A percentile compares a stretch with the other conserved stretches of the same genome.
phyloP scores from a whole-genome alignment of 805 yeast genomes.

The Monosporozyma servazzii region DNA sequence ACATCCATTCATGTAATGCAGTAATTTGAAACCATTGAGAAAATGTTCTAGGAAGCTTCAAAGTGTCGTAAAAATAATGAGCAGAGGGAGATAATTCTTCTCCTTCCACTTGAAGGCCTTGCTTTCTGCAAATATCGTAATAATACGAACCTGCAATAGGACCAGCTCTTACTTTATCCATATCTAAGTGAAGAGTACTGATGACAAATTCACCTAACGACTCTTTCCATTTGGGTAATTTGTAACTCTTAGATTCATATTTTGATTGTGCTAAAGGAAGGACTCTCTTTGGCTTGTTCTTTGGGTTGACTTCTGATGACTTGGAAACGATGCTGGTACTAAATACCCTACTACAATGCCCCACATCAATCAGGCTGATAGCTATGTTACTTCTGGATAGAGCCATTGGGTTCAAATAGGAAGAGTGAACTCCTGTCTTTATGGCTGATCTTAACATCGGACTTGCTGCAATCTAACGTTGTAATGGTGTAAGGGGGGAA shows the following conservation, averaged over 20 bases:
- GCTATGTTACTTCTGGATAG: neutral
- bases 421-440: neutral
- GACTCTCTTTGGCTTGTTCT: slow-evolving; percentile 10
- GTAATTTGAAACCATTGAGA: slow-evolving; percentile 97
- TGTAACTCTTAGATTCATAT: slow-evolving; percentile 31
- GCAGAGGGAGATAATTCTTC: slow-evolving; percentile 69
- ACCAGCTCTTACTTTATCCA: slow-evolving; percentile 89
- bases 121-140: slow-evolving; percentile 78
- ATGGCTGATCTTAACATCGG: neutral
- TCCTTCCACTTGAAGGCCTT: slow-evolving; percentile 68
- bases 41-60: slow-evolving; percentile 76
- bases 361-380: neutral
- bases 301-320: neutral
- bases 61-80: slow-evolving; percentile 72
- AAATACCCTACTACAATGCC: neutral
- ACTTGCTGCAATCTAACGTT: neutral
- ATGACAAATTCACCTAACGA: slow-evolving; percentile 58
- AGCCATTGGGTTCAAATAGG: neutral
- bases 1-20: slow-evolving; percentile 83
- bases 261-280: slow-evolving; percentile 32
- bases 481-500: neutral
- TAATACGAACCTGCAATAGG: slow-evolving; percentile 88
- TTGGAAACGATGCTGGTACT: neutral
- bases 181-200: slow-evolving; percentile 59
- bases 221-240: slow-evolving; percentile 42